Conservation (phyloP, 805 yeast species). For the Scheffersomyces ergatensis region DNA sequence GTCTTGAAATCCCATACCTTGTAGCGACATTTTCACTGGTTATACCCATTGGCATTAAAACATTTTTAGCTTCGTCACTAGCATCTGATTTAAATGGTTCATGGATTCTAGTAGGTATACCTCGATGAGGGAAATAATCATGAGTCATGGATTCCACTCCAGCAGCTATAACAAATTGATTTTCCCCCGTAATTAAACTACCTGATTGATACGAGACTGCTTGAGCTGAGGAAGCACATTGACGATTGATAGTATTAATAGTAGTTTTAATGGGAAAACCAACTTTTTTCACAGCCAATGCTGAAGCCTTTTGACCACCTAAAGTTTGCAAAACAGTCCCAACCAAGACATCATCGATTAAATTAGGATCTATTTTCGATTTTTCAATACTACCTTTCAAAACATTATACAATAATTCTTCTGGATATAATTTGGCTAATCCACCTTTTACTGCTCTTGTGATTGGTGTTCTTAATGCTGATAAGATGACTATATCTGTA, state of each 20-base stretch:
- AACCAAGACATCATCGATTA: conserved; percentile 33
- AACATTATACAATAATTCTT: conserved; percentile 28
- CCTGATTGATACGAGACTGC: conserved; percentile 31
- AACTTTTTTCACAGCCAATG: conserved; percentile 29
- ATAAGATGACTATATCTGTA: conserved; percentile 31
- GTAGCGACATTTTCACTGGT: conserved; percentile 24
- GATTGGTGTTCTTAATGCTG: conserved; percentile 34
- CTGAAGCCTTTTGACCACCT: conserved; percentile 38
- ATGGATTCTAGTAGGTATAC: conserved; percentile 31
- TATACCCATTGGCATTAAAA: conserved; percentile 30
- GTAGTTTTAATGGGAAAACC: conserved; percentile 35
- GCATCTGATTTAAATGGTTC: conserved; percentile 14
- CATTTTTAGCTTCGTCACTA: conserved; percentile 21
- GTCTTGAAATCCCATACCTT: conserved; percentile 20
- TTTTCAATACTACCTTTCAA: conserved; percentile 24
- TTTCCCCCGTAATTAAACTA: conserved; percentile 26
- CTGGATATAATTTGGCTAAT: conserved; percentile 32
- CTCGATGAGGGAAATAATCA: conserved; percentile 39
- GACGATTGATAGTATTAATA: conserved; percentile 33
- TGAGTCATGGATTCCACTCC: conserved; percentile 44
- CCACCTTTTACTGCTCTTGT: conserved; percentile 37
- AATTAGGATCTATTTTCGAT: conserved; percentile 18
- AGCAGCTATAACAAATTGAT: conserved; percentile 33
- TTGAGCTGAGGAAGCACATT: conserved; percentile 40
- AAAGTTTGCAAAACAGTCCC: conserved; percentile 36